Base-by-base conservation (phyloP, 148 eudicot species). In the Arbutus unedo region DNA sequence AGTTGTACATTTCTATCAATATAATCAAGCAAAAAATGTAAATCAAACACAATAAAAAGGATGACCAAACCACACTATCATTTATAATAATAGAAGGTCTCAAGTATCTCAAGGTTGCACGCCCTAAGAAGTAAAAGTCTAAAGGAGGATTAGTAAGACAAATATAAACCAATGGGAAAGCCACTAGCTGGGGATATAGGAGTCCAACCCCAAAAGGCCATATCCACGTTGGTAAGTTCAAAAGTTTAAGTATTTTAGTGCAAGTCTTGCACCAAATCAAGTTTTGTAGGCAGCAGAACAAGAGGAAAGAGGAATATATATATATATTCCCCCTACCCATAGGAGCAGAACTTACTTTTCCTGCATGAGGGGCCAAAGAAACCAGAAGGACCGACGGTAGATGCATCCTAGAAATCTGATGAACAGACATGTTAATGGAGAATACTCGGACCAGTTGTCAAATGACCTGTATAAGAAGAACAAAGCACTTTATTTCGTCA, bases 331-430 rank as follows among this genome's bases (percentile, higher is more conserved):
- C 70, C 82, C 43, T 11, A 57, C 55, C 70, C 43, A 73, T 77
- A 81, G 16, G 41, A 83, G 78, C 79, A 66, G 78, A 67, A 89
- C 91, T 88, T 89, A 87, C 89, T 89, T 87, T 82, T 38, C 82
- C 67, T 79, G 88, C 79, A 82, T 77, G 78, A 59, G 87, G 56
- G 82, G 83, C 86, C 80, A 88, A 57, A 82, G 43, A 84, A 80
- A 82, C 53, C 68, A 87, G 83, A 81, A 72, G 73, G 70, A 54
- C 44, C 16, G 80, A 74, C 51, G 78, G 62, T 43, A 81, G 79
- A 68, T 86, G 86, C 78, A 78, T 74, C 73, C 76, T 45, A 43
- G 76, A 53, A 57, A 79, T 53, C 81, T 60, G 75, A 84, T 53
- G 66, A 82, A 80, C 71, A 78, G 48, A 25, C 49, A 49, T 49